Evolutionary conservation across 2,329 filamentous ascomycete species (phyloP).

Genomic region (Talaromyces verruculosus): DNA sequence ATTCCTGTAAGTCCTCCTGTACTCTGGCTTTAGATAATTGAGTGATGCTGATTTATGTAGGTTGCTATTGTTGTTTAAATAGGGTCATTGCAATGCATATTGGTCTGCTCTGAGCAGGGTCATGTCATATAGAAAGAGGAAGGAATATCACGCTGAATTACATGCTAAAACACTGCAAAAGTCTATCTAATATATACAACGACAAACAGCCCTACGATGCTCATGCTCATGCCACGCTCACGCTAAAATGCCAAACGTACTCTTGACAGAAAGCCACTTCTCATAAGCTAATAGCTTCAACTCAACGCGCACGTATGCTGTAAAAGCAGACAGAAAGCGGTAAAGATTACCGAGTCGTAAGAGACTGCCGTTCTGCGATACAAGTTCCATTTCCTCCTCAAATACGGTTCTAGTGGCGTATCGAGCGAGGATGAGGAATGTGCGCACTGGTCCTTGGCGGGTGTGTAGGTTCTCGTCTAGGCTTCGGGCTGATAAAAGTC

Average conservation of each 20-base stretch:
- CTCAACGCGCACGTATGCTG: constrained; percentile 56
- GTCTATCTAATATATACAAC: constrained; percentile 10
- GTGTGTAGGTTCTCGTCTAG: constrained; percentile 76
- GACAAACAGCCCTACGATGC: not conserved
- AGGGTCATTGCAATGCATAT: not conserved
- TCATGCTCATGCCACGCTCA: not conserved
- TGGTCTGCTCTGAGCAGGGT: not conserved
- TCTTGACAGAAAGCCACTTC: constrained; percentile 53
- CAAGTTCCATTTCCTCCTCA: constrained; percentile 58
- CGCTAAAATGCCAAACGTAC: constrained; percentile 37
- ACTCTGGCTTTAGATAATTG: not conserved
- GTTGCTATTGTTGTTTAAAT: not conserved
- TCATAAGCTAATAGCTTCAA: constrained; percentile 61
- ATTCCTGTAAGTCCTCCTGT: constrained; percentile 36
- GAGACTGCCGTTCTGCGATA: constrained; percentile 50
- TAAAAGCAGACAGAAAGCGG: constrained; percentile 54
- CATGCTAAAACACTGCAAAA: constrained; percentile 9
- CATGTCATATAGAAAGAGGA: not conserved
- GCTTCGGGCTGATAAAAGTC: constrained; percentile 61
- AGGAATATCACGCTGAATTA: not conserved
- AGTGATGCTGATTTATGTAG: not conserved
- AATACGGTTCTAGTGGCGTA: constrained; percentile 64
- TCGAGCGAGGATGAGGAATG: constrained; percentile 64
- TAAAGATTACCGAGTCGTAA: constrained; percentile 55
- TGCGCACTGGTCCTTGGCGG: constrained; percentile 59